Conservation (phyloP, 2,329 filamentous ascomycete genomes). For the Botrytis paeoniae region DNA sequence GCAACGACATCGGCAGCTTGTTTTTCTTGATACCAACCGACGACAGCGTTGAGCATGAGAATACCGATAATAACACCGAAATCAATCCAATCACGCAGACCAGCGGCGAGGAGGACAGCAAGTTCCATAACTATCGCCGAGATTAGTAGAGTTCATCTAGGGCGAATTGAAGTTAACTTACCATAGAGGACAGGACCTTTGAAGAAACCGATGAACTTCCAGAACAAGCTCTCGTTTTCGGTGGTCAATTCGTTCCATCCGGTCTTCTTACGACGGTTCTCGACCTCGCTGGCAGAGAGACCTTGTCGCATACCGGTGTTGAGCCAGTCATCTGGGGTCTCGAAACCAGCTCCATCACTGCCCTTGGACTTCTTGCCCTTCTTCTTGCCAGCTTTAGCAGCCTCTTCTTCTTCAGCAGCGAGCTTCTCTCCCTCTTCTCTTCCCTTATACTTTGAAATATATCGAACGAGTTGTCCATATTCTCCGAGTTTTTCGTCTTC, state of each 20-base stretch:
- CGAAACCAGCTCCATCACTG: constrained; percentile 39
- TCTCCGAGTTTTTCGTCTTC: constrained; percentile 48
- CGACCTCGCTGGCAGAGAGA: constrained; percentile 57
- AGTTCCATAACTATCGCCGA: constrained; percentile 65
- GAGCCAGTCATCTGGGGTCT: constrained; percentile 62
- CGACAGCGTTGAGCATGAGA: constrained; percentile 69
- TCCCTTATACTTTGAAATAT: constrained; percentile 65
- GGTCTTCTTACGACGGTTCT: constrained; percentile 60
- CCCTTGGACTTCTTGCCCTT: constrained; percentile 54
- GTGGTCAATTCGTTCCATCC: constrained; percentile 71
- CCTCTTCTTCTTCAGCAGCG: constrained; percentile 43
- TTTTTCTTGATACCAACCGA: constrained; percentile 81
- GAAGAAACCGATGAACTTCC: constrained; percentile 75
- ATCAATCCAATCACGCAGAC: constrained; percentile 74
- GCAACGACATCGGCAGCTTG: constrained; percentile 75
- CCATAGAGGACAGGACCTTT: constrained; percentile 73
- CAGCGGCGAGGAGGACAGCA: constrained; percentile 69
- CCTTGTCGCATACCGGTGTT: constrained; percentile 65
- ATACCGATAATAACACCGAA: constrained; percentile 76
- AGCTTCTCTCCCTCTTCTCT: constrained; percentile 49
- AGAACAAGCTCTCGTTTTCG: constrained; percentile 72
- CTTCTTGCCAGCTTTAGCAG: constrained; percentile 37
- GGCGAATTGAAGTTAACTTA: constrained; percentile 43
- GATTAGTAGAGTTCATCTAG: constrained; percentile 19
- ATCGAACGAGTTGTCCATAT: constrained; percentile 63